A percentile compares a stretch with the other conserved stretches of the same genome.
phyloP scores from a whole-genome alignment of 805 yeast species.

The Myxozyma mucilagina region DNA sequence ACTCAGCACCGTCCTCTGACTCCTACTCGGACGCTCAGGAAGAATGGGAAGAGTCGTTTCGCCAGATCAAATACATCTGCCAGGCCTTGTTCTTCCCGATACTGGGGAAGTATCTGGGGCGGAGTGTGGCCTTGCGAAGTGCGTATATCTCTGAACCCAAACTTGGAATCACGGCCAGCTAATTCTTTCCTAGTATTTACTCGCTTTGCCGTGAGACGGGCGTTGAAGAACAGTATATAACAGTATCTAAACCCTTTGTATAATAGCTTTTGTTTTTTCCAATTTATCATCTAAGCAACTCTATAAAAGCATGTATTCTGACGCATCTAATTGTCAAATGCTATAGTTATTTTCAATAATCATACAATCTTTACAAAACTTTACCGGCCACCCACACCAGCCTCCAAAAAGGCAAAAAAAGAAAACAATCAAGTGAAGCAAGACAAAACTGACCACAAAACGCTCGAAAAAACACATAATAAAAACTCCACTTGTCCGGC shows the following conservation, averaged over 20 bases:
- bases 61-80: conserved; percentile 56
- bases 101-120: conserved; percentile 66
- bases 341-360: too few relatives aligned
- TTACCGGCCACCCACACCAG: too few relatives aligned
- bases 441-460: neutral
- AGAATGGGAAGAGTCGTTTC: conserved; percentile 72
- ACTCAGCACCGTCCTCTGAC: neutral
- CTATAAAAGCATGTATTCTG: too few relatives aligned
- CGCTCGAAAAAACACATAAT: neutral
- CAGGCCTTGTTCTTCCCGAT: conserved; percentile 61
- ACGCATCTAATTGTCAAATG: too few relatives aligned
- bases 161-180: neutral
- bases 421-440: neutral
- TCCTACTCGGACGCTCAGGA: conserved; percentile 52
- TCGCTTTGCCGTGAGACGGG: neutral
- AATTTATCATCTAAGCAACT: too few relatives aligned
- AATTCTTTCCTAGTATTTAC: conserved; percentile 6
- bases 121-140: conserved; percentile 50
- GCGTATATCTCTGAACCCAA: conserved; percentile 22
- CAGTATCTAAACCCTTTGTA: too few relatives aligned
- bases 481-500: too few relatives aligned
- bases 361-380: too few relatives aligned
- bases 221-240: neutral
- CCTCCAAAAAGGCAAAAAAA: too few relatives aligned
- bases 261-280: too few relatives aligned